These are phyloP conservation scores for Periconia sp. DNA, from an alignment of 2,329 filamentous ascomycete genomes.

Conservation along the genomic window DNA sequence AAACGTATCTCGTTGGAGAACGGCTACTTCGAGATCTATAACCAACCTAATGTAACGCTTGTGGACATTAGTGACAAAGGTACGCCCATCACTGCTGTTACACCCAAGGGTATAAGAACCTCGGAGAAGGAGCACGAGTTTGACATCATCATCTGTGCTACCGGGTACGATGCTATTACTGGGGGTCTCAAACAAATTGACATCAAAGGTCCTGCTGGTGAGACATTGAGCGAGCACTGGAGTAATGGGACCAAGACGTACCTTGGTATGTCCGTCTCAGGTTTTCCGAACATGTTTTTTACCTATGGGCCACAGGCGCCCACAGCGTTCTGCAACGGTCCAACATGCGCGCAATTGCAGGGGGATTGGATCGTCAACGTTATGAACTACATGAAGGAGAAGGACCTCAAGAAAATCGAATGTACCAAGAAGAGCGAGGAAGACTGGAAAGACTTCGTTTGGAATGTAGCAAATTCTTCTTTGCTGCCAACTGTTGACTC, in stretches of 20 bases:
- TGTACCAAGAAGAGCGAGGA: slow-evolving; percentile 49
- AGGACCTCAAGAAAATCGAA: slow-evolving; percentile 55
- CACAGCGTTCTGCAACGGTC: slow-evolving; percentile 59
- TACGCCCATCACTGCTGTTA: background rate
- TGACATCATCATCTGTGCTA: slow-evolving; percentile 55
- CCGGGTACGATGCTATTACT: slow-evolving; percentile 46
- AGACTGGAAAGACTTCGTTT: slow-evolving; percentile 54
- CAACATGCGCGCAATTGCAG: slow-evolving; percentile 57
- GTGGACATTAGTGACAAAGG: slow-evolving; percentile 46
- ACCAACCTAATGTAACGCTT: slow-evolving; percentile 51
- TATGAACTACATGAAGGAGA: slow-evolving; percentile 52
- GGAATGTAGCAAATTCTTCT: slow-evolving; percentile 49
- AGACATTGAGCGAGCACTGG: slow-evolving; percentile 18
- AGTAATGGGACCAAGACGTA: slow-evolving; percentile 30
- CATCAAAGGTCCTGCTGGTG: slow-evolving; percentile 33
- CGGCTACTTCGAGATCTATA: slow-evolving; percentile 43
- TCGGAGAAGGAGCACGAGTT: slow-evolving; percentile 50
- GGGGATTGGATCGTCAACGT: slow-evolving; percentile 58
- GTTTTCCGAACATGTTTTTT: slow-evolving; percentile 51
- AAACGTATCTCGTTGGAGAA: slow-evolving; percentile 26
- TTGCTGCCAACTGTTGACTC: slow-evolving; percentile 53
- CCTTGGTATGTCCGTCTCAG: slow-evolving; percentile 41
- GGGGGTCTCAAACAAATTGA: slow-evolving; percentile 41
- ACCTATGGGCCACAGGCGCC: slow-evolving; percentile 60
- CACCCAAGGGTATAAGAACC: slow-evolving; percentile 51